Evolutionary conservation across 805 yeast genomes (phyloP), one percentile per base, ranked within the genome.

Genomic region (Wickerhamomyces alni): DNA sequence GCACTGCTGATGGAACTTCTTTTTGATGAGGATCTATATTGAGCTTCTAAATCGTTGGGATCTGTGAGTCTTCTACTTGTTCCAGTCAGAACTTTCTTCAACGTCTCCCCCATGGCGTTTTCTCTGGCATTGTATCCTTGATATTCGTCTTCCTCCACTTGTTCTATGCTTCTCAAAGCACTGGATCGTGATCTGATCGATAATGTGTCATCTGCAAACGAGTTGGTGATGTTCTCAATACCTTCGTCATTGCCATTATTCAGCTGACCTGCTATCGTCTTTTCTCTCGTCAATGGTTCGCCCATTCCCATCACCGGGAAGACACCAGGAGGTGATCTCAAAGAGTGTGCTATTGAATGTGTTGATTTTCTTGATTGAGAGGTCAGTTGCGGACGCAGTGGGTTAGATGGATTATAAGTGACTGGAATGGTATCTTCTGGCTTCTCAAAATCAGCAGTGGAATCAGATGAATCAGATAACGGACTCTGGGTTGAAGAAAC

Each of bases 281-380:
- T 62, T 49, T 83, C 89, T 39, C 72, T 63, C 21, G 58, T 61
- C 31, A 74, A 56, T 3, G 91, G 83, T 10, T 66, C 68, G 1
- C 86, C 88, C 91, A 84, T 82, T 2, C 86, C 91, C 48, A 68
- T 67, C 2, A 84, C 89, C 0, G 94, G 93, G 61, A 83, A 84
- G 1, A 83, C 88, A 44, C 87, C 87, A 19, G 75, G 75, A 4
- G 91, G 94, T 2, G 88, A 80, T 45, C 75, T 60, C 6, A 61
- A 38, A 8, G 35, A 17, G 12, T 30, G 17, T 29, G 25, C 5
- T 17, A 15, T 33, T 11, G 45, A 41, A 6, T 19, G 21, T 7
- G 27, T 26, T 1, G 43, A 17, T 29, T 38, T 42, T 11, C 39
- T 30, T 2, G 48, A 47, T 3, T 34, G 8, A 18, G 47, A 34